These are phyloP conservation scores for Penicillium longicatenatum DNA, from an alignment of 495 filamentous ascomycete species.

Conservation along the genomic window DNA sequence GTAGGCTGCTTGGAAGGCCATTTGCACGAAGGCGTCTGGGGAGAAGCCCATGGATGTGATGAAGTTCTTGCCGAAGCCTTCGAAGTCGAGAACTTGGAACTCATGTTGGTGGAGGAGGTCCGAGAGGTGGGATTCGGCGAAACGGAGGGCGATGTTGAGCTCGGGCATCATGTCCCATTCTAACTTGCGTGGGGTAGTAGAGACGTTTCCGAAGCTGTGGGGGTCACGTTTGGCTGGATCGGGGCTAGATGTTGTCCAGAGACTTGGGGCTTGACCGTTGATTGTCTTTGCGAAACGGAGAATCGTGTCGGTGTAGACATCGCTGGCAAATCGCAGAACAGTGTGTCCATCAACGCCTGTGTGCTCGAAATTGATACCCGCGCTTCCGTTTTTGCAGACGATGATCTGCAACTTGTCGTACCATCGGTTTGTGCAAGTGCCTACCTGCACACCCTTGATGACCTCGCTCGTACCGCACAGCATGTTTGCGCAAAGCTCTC, in stretches of 20 bases:
- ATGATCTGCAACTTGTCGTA: constrained; percentile 99
- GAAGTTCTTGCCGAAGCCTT: constrained; percentile 90
- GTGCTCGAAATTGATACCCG: constrained; percentile 98
- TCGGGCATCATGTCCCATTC: constrained; percentile 98
- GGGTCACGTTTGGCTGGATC: constrained; percentile 95
- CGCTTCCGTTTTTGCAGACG: constrained; percentile 97
- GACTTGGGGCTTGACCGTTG: constrained; percentile 87
- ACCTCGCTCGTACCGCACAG: constrained; percentile 93
- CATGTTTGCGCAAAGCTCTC: constrained; percentile 94
- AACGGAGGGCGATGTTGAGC: constrained; percentile 85
- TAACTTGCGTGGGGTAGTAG: constrained; percentile 90
- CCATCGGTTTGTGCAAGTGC: constrained; percentile 97
- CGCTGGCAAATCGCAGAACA: constrained; percentile 91
- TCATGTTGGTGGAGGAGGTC: constrained; percentile 97
- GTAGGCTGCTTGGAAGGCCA: constrained; percentile 99
- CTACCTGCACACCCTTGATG: constrained; percentile 90
- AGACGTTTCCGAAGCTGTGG: constrained; percentile 90
- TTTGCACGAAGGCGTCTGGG: constrained; percentile 96
- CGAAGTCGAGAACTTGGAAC: constrained; percentile 89
- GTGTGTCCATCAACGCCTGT: constrained; percentile 98
- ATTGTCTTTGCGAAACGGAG: constrained; percentile 94
- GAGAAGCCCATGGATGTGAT: constrained; percentile 97
- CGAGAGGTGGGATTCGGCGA: constrained; percentile 91
- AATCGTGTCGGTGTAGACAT: constrained; percentile 97
- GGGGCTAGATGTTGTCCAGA: constrained; percentile 89